Evolutionary conservation across 371 early-diverging fungal genomes (phyloP), one percentile per base, ranked within the genome.

Genomic region (Rhizopus sp.): DNA sequence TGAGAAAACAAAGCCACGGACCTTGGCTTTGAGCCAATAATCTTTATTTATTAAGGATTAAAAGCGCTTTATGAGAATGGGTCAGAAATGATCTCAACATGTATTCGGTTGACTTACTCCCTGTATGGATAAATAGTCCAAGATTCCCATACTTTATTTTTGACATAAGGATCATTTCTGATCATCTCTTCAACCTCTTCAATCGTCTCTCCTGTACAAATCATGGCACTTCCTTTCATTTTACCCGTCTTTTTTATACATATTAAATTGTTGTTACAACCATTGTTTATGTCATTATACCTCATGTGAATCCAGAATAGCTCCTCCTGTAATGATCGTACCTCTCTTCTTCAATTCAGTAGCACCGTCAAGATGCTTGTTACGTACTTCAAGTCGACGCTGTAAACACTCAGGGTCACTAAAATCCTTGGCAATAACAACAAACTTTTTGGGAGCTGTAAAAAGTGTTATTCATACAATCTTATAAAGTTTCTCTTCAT

Each of bases 71-170:
- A 41, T 10, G 38, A 13, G 6, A 5, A 37, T 37, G 38, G 13
- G 38, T 37, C 2, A 7, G 7, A 7, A 10, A 5, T 41, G 10
- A n/a, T 8, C 15, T 41, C 23, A 23, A 23, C 23, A 23, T 23
- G 6, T 41, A 41, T 41, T n/a, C 1, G 6, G 3, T 41, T 2
- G 6, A 53, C 55, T 40, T 57, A 63, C 59, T 12, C 8, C 42
- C 51, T 58, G 47, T 48, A 78, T 39, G 85, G 85, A 5, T 60
- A 57, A 45, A 85, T 68, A 8, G 78, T 70, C 59, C 66, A 75
- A 32, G 70, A 69, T 39, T 83, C 77, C 88, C 88, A 88, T 7
- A 88, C 88, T 38, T 80, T 80, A 34, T 72, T 79, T 3, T 66
- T 69, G 15, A 73, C 66, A 60, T 88, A 88, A 17, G 69, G 71